Evolutionary conservation across 1,139 yeast genomes (phyloP), one percentile per base, ranked within the genome.

Genomic region (Taphrina populina): DNA sequence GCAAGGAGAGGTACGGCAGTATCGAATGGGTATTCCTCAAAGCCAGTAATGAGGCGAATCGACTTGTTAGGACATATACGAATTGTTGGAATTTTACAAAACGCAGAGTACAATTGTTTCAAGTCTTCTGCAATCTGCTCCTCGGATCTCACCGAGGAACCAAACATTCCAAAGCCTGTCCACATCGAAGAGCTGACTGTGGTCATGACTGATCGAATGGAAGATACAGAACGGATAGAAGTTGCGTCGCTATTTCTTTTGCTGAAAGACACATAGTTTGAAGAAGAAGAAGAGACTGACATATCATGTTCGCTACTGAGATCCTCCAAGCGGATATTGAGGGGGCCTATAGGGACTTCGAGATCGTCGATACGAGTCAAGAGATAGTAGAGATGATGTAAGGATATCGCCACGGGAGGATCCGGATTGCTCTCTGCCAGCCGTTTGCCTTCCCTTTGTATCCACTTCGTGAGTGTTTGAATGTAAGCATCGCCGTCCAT

Each of bases 11-110:
- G 87, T 4, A 83, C 82, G 1, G 84, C 76, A 1, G 86, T 81
- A 64, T 82, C 87, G 65, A 83, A 81, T 0, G 87, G 87, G 63
- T 78, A 82, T 65, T 82, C 87, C 65, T 82, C 86, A 65, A 80
- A 82, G 1, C 82, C 81, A 49, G 72, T 73, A 33, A 82, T 81
- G 51, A 78, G 70, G 61, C 72, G 76, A 20, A 82, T 76, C 59
- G 79, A 79, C 7, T 81, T 74, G 59, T 79, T 81, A 7, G 84
- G 83, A 11, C 81, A 76, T 52, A 82, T 66, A 29, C 83, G 71
- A 54, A 82, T 72, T 64, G 86, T 80, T 0, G 87, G 87, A 32
- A 82, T 71, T 62, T 81, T 81, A 7, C 84, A 79, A 66, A 82
- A 82, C 7, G 83, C 80, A n/a, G 82, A 77, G 64, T 80, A 79